Base-by-base conservation (phyloP, 1,284 basidiomycete genomes). In the Malassezia furfur region DNA sequence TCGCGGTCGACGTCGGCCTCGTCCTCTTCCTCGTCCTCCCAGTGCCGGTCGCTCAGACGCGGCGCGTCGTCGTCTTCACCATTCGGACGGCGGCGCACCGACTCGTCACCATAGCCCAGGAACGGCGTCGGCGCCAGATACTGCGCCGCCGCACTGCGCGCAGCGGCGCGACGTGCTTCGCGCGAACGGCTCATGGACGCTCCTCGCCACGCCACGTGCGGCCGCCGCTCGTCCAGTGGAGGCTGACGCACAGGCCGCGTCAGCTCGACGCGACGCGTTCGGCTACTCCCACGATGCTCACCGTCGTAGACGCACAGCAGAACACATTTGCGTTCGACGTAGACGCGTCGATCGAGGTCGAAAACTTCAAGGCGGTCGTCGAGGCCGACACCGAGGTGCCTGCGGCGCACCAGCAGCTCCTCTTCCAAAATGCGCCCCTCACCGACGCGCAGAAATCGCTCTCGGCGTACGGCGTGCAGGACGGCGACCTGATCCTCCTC, bases 11-110 rank as follows among this genome's bases (percentile, higher is more conserved):
- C 57, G 12, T 59, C 62, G 12, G 61, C 66, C 21, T 72, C 67
- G 10, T 66, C 54, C 30, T 43, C 40, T 14, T 40, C 40, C 21
- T 43, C 39, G 19, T 41, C 40, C 15, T 70, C 70, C 68, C 68
- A 70, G 14, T 48, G 45, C 10, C 49, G 40, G 5, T 61, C 65
- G 10, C 53, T 50, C 3, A 60, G 32, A 0, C 57, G 57, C 31
- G 59, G 75, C 39, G 78, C 78, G 35, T 77, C 81, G 37, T 82
- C 83, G 14, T 81, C 81, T 12, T 78, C 84, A 38, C 84, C 82
- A 6, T 83, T 83, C 21, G 43, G 43, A 9, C 43, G 14, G 1
- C 57, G 50, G 1, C 57, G 46, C 0, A 52, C 50, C 15, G 60
- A 14, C 22, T 45, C 54, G 41, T 57, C 50, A 6, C 49, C 54